These are phyloP conservation scores for Nothomitra cinnamomea DNA, from an alignment of 2,329 filamentous ascomycete genomes.

Conservation along the genomic window DNA sequence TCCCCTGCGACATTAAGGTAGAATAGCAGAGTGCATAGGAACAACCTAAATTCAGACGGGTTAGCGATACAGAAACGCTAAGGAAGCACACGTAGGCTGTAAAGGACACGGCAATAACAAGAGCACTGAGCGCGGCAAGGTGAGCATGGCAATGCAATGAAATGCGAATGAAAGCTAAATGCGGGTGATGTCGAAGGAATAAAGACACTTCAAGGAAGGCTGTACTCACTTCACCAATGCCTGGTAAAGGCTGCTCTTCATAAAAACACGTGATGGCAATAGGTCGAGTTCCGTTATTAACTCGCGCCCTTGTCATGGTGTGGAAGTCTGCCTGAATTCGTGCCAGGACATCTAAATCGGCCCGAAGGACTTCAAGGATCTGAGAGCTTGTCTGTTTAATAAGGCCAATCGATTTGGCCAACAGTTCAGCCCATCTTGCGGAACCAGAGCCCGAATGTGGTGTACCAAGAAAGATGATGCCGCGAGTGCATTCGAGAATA, in stretches of 20 bases:
- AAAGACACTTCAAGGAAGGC: too few relatives aligned
- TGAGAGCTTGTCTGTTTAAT: conserved; percentile 4
- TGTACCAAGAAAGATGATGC: conserved; percentile 6
- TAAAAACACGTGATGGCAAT: conserved; percentile 7
- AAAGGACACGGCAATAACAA: background rate
- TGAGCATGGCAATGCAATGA: too few relatives aligned
- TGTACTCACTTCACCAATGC: background rate
- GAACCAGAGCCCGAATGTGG: conserved; percentile 5
- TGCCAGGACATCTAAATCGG: conserved; percentile 5
- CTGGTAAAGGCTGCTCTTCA: conserved; percentile 3
- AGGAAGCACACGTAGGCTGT: background rate
- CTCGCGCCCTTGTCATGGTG: background rate
- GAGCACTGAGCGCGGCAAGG: background rate
- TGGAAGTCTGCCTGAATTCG: conserved; percentile 7
- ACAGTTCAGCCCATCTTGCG: conserved; percentile 2
- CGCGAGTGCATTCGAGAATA: background rate
- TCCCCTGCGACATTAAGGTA: too few relatives aligned
- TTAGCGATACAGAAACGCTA: background rate
- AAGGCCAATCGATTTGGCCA: background rate
- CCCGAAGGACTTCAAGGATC: background rate
- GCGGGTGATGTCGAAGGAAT: too few relatives aligned
- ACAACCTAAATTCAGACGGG: background rate
- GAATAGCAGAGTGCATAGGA: too few relatives aligned
- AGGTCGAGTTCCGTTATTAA: too few relatives aligned
- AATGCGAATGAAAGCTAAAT: too few relatives aligned